Percentiles rank a stretch among this genome's conserved stretches.
Evolutionary conservation across 345 rosid species (phyloP).

Genomic region (Eucalyptus microcorys): DNA sequence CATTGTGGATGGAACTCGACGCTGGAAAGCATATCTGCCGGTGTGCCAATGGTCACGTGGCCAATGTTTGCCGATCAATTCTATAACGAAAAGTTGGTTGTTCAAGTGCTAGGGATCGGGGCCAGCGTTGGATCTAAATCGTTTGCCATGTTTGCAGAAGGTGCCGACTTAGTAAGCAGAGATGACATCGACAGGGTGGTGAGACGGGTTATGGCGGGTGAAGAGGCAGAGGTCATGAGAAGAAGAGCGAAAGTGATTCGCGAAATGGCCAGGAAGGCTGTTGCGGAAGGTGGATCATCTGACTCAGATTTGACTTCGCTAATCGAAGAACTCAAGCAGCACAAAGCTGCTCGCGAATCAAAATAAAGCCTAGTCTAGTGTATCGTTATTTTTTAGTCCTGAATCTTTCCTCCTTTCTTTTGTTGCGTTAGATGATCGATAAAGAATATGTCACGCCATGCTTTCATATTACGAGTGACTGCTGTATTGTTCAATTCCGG

Average conservation of each 20-base stretch:
- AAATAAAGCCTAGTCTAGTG: background rate
- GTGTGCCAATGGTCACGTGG: constrained; percentile 14
- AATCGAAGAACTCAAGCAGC: background rate
- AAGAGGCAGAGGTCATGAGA: background rate
- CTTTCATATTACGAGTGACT: background rate
- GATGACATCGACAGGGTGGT: background rate
- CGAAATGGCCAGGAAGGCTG: constrained; percentile 7
- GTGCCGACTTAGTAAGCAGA: background rate
- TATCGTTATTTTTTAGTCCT: background rate
- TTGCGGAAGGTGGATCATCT: constrained; percentile 22
- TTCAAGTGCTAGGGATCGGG: background rate
- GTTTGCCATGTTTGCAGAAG: background rate
- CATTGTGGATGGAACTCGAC: constrained; percentile 19
- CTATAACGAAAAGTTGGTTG: background rate
- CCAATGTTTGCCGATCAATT: constrained; percentile 5
- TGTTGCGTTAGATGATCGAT: background rate
- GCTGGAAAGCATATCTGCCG: constrained; percentile 7
- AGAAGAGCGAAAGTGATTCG: background rate
- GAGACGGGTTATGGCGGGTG: background rate
- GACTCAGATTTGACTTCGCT: background rate
- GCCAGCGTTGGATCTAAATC: background rate
- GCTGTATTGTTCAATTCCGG: background rate
- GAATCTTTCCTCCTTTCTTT: background rate
- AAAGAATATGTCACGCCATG: background rate
- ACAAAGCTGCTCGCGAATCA: background rate